Percentiles rank a stretch among this genome's conserved stretches.
phyloP scores from a whole-genome alignment of 108 stramenopile species.

The Skeletonema costatum region DNA sequence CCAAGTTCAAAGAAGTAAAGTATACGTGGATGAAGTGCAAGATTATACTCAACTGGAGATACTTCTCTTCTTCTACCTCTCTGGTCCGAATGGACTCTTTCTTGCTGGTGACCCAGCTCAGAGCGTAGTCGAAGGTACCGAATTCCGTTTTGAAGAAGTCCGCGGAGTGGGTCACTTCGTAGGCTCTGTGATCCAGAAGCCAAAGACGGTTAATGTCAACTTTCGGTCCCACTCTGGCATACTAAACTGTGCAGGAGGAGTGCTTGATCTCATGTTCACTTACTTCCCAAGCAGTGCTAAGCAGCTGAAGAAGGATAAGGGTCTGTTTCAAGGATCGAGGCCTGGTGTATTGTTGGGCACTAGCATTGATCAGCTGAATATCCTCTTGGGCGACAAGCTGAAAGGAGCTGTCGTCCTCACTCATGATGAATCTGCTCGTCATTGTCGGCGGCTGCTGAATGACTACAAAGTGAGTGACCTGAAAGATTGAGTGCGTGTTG shows the following conservation, averaged over 20 bases:
- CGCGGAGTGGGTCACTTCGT: constrained; percentile 44
- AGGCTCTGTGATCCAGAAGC: constrained; percentile 1
- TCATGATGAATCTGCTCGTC: constrained; percentile 27
- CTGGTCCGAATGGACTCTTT: constrained; percentile 33
- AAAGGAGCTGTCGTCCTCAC: constrained; percentile 31
- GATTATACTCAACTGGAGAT: constrained; percentile 65
- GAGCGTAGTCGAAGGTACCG: constrained; percentile 55
- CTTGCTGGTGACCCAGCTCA: constrained; percentile 68
- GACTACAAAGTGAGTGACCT: not conserved
- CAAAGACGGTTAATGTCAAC: constrained; percentile 52
- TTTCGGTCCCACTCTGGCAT: constrained; percentile 63
- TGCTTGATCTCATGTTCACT: constrained; percentile 42
- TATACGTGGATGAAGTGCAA: constrained; percentile 42
- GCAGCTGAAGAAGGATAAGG: constrained; percentile 36
- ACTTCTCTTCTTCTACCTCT: constrained; percentile 45
- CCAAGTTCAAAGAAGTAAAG: not conserved
- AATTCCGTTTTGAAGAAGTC: constrained; percentile 64
- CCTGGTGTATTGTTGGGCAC: constrained; percentile 35
- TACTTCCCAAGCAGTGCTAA: constrained; percentile 45
- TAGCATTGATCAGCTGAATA: not conserved
- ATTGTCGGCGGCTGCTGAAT: constrained; percentile 44
- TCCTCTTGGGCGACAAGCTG: constrained; percentile 4
- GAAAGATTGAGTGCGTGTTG: not conserved
- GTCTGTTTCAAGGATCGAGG: constrained; percentile 48
- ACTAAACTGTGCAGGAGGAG: constrained; percentile 44